Conservation (phyloP, 2,329 filamentous ascomycete species). For the Sarocladiaceae sp. region DNA sequence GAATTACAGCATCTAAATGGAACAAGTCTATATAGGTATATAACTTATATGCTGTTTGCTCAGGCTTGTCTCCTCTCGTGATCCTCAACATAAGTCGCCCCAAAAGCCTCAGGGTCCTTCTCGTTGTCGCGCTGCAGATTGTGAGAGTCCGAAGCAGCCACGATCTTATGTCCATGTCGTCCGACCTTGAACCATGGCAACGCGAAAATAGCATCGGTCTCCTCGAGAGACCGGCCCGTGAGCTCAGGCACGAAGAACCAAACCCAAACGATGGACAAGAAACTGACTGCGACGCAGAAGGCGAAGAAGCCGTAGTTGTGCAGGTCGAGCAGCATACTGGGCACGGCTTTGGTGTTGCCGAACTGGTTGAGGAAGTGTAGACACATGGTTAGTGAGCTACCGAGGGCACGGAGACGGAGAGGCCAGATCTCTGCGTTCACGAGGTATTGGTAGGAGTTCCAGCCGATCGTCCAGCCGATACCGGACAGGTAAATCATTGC, state of each 20-base stretch:
- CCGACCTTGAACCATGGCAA: conserved; percentile 8
- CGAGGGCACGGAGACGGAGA: conserved; percentile 30
- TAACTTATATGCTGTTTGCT: no score
- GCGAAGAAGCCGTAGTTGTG: conserved; percentile 12
- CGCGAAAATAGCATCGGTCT: conserved; percentile 1
- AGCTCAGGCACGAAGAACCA: conserved; percentile 8
- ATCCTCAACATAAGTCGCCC: not conserved
- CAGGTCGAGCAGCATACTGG: conserved; percentile 7
- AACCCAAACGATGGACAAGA: conserved; percentile 8
- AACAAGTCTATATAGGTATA: no score
- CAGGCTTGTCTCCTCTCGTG: not conserved
- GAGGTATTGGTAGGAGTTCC: conserved; percentile 37
- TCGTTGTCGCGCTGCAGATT: not conserved
- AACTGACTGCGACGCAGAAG: conserved; percentile 12
- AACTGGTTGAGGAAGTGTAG: conserved; percentile 26
- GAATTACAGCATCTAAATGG: no score
- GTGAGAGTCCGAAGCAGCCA: not conserved
- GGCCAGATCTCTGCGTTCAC: conserved; percentile 37
- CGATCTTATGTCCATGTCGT: not conserved
- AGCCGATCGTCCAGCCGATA: conserved; percentile 37
- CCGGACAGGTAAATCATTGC: conserved; percentile 36
- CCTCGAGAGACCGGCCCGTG: conserved; percentile 5
- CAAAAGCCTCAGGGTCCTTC: not conserved
- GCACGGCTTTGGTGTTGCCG: conserved; percentile 8
- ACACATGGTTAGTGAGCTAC: conserved; percentile 34